Base-by-base conservation (phyloP, 2,329 filamentous ascomycete species). In the Beauveria caledonica region DNA sequence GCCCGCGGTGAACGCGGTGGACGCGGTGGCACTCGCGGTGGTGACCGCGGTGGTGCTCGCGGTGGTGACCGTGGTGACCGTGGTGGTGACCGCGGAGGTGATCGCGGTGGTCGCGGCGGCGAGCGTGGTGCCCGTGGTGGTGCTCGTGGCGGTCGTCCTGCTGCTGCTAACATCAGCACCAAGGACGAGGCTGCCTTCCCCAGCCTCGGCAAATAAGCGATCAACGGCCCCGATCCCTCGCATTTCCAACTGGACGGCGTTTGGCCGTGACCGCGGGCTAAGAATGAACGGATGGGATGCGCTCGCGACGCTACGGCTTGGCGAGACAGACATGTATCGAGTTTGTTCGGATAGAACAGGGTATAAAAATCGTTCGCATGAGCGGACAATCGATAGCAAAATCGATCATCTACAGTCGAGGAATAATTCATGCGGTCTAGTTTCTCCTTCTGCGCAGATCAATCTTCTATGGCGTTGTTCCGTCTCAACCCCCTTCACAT, bases 131-230 rank as follows among this genome's bases (percentile, higher is more conserved):
- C 66, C 64, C 58, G 62, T 44, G 62, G 62, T 56, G 73, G 67
- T 21, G 70, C 69, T 62, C 71, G 76, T 63, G 74, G 79, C 70
- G 73, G 65, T 64, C 76, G 77, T 66, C 76, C 77, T 64, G 76
- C 76, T 65, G 68, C 76, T 65, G 71, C 74, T 66, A 65, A 74
- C 66, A 80, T 85, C 76, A 84, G 84, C 78, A 78, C 79, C 70
- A 79, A 72, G 69, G 82, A 85, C 67, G 74, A 83, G 77, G 75
- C 73, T 65, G 81, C 81, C 64, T 85, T 86, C 79, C 83, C 83
- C 69, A 84, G 80, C 77, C 76, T 86, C 67, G 82, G 78, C 73
- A 77, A 78, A 71, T 81, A 80, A 71, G 68, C 66, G 66, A 68
- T 29, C 21, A 39, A 33, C 11, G 7, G 54, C 56, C 51, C 56